Percentiles rank a stretch among this genome's conserved stretches.
These are phyloP conservation scores for Brachypodium distachyon DNA, from an alignment of 202 grass and related monocot species.

Conservation along the genomic window DNA sequence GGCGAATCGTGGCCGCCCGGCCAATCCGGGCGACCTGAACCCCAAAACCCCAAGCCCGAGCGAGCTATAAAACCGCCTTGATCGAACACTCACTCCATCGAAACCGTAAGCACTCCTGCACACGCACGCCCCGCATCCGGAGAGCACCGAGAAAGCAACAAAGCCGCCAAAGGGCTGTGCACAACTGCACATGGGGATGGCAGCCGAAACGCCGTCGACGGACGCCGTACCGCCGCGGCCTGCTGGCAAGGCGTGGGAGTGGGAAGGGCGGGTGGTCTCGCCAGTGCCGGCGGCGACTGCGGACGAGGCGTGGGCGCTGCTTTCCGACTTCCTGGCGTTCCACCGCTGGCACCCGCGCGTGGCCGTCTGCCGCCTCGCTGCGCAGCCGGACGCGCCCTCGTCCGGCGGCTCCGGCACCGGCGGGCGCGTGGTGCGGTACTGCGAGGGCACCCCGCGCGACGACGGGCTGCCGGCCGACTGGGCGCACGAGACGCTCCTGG, in stretches of 20 bases:
- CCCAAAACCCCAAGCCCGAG: neutral
- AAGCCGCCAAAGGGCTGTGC: neutral
- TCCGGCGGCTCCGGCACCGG: neutral
- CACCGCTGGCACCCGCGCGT: slow-evolving; percentile 69
- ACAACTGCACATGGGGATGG: no score
- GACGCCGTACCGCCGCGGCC: neutral
- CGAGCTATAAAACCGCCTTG: neutral
- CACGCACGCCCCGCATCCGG: no score
- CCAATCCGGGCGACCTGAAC: neutral
- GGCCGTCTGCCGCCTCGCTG: slow-evolving; percentile 42
- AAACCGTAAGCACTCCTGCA: neutral
- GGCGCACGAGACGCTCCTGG: slow-evolving; percentile 73
- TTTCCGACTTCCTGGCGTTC: slow-evolving; percentile 68
- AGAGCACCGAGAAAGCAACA: no score
- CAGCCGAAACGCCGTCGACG: neutral
- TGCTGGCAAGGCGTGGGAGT: slow-evolving; percentile 19
- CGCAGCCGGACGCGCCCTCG: no score
- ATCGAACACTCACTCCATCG: neutral
- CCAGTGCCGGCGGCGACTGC: slow-evolving; percentile 27
- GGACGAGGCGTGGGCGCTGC: slow-evolving; percentile 60
- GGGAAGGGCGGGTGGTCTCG: slow-evolving; percentile 47
- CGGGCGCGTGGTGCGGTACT: slow-evolving; percentile 51
- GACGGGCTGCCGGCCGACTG: slow-evolving; percentile 40
- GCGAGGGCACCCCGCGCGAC: slow-evolving; percentile 30
- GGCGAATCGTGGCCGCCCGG: no score